Evolutionary conservation across 345 rosid species (phyloP), one percentile per base, ranked within the genome.

Genomic region (Cardamine occulta): DNA sequence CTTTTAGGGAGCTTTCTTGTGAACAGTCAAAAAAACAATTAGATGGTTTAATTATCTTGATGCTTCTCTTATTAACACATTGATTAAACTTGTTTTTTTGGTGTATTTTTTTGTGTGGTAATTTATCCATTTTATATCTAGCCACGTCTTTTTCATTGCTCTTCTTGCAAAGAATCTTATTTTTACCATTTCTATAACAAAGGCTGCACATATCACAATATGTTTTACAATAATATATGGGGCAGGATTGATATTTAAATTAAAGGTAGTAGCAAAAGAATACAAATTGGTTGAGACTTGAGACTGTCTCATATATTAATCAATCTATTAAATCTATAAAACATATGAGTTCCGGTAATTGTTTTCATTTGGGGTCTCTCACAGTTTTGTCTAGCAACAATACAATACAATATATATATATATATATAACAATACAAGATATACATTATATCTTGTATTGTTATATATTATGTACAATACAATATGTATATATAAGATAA

Each of bases 1-100:
- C 86, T 84, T 81, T 81, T 74, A 61, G 81, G 80, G 49, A 76
- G 58, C 64, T 77, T 74, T 76, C 80, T 51, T 67, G 81, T 74
- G 81, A 72, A 68, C 85, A 83, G 82, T 84, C 81, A 67, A 76
- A 67, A 76, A 65, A 65, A 64, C 54, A 21, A 45, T 49, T 62
- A 34, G 62, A 6, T 45, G 76, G 54, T 77, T 47, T 61, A 19
- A 37, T 63, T 26, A 40, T 63, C 52, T 18, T 18, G 9, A 59
- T 18, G 28, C 63, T 58, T 34, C 40, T 56, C 61, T 59, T 52
- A 77, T 66, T 73, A 74, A 26, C 73, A 79, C 62, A 17, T 28
- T 28, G 31, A 28, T 63, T 0, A 68, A 72, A 57, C 66, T 45
- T 35, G 39, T 18, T 42, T 73, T 62, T 63, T 28, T 13, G 10